Base-by-base conservation (phyloP, 257 asterid genomes). In the Nicotiana benthamiana region DNA sequence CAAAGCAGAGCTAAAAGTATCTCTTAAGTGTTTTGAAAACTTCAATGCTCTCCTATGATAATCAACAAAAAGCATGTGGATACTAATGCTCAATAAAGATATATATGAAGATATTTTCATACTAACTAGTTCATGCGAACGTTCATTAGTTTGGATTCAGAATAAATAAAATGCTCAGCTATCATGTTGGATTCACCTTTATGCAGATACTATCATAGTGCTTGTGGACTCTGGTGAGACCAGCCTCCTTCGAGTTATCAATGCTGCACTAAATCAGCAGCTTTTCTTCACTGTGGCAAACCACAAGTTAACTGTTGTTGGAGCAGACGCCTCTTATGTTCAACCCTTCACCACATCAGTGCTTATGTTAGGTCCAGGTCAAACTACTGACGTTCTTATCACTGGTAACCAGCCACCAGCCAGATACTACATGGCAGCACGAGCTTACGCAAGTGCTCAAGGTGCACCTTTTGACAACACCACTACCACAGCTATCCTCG, bases 291-390 rank as follows among this genome's bases (percentile, higher is more conserved):
- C 86, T 30, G 90, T 95, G 1, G 97, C 98, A 30, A 92, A 89
- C 80, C 99, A 95, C 88, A 90, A 85, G 83, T 85, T 95, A n/a
- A 93, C 93, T 0, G 98, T 95, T 20, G 99, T 95, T 1, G 98
- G 90, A 54, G 97, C 98, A 4, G 98, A 95, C 7, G 98, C 96
- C 79, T 87, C 92, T 1, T 93, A 93, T 62, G 82, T 89, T 9
- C 92, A 91, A 83, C 97, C 98, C 83, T 93, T 93, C 88, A 90
- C 91, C 79, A 92, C 99, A 80, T 84, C 93, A 1, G 91, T 92
- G 54, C 78, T 95, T 84, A 92, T 95, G 99, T 89, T 95, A 22
- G 99, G 99, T 6, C 99, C 99, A 0, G 98, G 99, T 12, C 97
- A 95, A 75, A 95, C 99, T 24, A 95, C 99, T 3, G 97, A 95